Evolutionary conservation across 345 rosid species (phyloP), one percentile per base, ranked within the genome.

Genomic region (Boechera stricta): DNA sequence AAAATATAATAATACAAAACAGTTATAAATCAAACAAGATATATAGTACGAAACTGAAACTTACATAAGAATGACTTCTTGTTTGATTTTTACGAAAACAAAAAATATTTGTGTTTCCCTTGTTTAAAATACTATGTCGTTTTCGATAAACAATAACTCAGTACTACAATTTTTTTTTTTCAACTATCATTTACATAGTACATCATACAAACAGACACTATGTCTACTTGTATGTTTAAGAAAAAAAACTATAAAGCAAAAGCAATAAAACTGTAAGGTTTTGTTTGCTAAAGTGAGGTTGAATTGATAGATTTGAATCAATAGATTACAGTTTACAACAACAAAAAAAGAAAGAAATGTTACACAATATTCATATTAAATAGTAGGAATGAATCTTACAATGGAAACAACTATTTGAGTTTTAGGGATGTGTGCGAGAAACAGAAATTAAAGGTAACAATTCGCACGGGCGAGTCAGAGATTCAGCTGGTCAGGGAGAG

Each of bases 391-490:
- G 75, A 15, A 53, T 21, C 41, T 31, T 32, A 10, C 1, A 62
- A 63, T 55, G 49, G 60, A 63, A 3, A 61, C 60, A 36, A 71
- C 47, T 71, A 47, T 48, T 51, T 7, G 26, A 64, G 62, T 64
- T 64, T 1, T 77, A 47, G 81, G 67, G 61, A 64, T 71, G 36
- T 77, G 81, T 47, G 76, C 3, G 16, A 35, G 28, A 60, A 70
- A 54, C 49, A 76, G 58, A 55, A 59, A n/a, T 0, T 16, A 77
- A 77, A 71, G 72, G 45, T 58, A 33, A 42, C 49, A 54, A 77
- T 48, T 72, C 26, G 81, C 81, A 78, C 81, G 81, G 63, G 81
- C 0, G 73, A 78, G 77, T 72, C 81, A 78, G 81, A 78, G 81
- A 66, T 78, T 78, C 49, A 65, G 81, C 39, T 58, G 56, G 9